Percentiles rank a stretch among this genome's conserved stretches.
Evolutionary conservation across 2,329 filamentous ascomycete genomes (phyloP).

Genomic region (Botrytis squamosa): DNA sequence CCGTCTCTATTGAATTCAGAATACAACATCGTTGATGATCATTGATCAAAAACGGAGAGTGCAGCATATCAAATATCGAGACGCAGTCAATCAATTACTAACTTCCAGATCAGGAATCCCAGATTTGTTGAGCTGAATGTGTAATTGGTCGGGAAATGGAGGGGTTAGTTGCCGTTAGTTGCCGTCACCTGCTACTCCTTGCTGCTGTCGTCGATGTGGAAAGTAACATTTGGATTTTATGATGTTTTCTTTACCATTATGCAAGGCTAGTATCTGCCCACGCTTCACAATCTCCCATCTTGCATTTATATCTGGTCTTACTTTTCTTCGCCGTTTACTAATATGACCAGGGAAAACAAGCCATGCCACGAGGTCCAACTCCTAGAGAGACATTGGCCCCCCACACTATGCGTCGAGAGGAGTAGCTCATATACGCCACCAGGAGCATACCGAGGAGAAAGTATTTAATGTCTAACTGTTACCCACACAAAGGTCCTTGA

Average conservation of each 20-base stretch:
- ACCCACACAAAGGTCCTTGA: not conserved
- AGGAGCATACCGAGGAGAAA: conserved; percentile 15
- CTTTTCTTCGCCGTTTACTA: conserved; percentile 1
- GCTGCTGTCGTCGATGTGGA: not conserved
- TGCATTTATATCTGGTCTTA: conserved; percentile 14
- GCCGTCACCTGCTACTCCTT: not conserved
- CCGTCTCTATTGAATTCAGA: conserved; percentile 4
- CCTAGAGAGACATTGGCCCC: conserved; percentile 25
- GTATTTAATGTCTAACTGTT: conserved; percentile 18
- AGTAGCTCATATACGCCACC: conserved; percentile 15
- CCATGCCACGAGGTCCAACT: conserved; percentile 31
- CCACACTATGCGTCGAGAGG: conserved; percentile 25
- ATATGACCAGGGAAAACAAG: conserved; percentile 16
- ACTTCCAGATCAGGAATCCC: not conserved
- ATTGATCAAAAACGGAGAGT: conserved; percentile 8
- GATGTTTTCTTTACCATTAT: conserved; percentile 1
- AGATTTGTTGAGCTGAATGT: not conserved
- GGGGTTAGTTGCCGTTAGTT: not conserved
- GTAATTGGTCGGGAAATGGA: not conserved
- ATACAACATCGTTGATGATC: conserved; percentile 1
- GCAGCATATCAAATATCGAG: not conserved
- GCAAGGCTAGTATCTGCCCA: conserved; percentile 11
- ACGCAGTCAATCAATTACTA: conserved; percentile 2
- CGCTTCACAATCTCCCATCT: conserved; percentile 20
- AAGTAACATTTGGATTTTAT: conserved; percentile 5